Evolutionary conservation across 2,329 filamentous ascomycete species (phyloP).

Genomic region (Pestalotiopsis fici): DNA sequence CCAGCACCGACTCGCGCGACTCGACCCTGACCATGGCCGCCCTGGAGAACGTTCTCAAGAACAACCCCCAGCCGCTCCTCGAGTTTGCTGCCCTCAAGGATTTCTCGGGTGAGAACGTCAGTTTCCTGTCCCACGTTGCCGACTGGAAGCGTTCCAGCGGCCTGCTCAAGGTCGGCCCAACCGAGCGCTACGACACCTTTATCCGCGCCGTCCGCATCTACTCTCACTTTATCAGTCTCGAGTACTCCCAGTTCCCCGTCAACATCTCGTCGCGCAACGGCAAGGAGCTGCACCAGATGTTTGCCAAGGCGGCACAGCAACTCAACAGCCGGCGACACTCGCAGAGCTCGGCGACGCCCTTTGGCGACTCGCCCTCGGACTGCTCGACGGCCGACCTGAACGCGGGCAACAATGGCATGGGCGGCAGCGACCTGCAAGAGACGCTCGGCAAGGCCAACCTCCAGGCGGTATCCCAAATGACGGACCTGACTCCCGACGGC

Average conservation of each 20-base stretch:
- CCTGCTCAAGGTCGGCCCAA: neutral
- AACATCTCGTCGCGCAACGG: conserved; percentile 19
- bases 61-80: conserved; percentile 47
- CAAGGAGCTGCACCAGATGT: conserved; percentile 16
- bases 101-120: conserved; percentile 60
- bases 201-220: conserved; percentile 19
- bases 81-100: conserved; percentile 55
- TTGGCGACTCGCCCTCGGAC: conserved; percentile 9
- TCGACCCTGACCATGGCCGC: conserved; percentile 32
- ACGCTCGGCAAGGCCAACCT: conserved; percentile 20
- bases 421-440: conserved; percentile 11
- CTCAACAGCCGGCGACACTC: conserved; percentile 13
- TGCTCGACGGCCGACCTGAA: conserved; percentile 6
- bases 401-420: neutral
- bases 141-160: conserved; percentile 40
- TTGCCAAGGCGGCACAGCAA: conserved; percentile 17
- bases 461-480: conserved; percentile 16
- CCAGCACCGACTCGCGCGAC: conserved; percentile 11
- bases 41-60: conserved; percentile 47
- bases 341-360: conserved; percentile 15
- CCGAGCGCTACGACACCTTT: conserved; percentile 12
- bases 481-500: conserved; percentile 10
- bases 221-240: conserved; percentile 30
- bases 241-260: conserved; percentile 24
- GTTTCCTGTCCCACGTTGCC: conserved; percentile 50